These are phyloP conservation scores for Beauveria scarabaeidicola DNA, from an alignment of 2,329 filamentous ascomycete genomes.

Conservation along the genomic window DNA sequence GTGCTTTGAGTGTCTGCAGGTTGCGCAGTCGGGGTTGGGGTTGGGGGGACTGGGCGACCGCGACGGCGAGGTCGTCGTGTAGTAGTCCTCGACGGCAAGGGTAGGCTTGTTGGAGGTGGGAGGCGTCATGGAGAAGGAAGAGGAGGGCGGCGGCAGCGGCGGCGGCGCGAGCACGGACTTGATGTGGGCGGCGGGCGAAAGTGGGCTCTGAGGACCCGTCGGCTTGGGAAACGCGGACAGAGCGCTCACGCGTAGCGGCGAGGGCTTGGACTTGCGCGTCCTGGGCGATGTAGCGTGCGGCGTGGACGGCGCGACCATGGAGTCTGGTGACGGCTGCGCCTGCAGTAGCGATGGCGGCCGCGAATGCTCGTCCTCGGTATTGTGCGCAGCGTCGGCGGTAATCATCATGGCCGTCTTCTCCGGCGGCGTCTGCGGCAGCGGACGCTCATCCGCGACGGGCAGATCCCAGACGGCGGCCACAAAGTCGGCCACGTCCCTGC, in stretches of 20 bases:
- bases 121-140: background rate
- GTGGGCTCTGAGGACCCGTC: constrained; percentile 7
- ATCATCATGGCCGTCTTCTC: background rate
- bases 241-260: background rate
- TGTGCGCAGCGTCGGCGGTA: too few species aligned
- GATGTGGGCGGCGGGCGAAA: background rate
- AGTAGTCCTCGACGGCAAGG: background rate
- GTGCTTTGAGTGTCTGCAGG: background rate
- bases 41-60: background rate
- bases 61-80: background rate
- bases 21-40: too few species aligned
- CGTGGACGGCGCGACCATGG: background rate
- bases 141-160: background rate
- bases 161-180: constrained; percentile 8
- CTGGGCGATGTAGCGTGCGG: background rate
- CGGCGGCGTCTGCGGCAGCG: background rate
- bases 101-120: background rate
- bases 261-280: background rate
- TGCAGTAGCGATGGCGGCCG: too few species aligned
- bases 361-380: too few species aligned
- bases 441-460: background rate
- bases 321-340: background rate
- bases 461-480: constrained; percentile 44
- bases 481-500: constrained; percentile 45
- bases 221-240: constrained; percentile 2